A percentile compares a stretch with the other conserved stretches of the same genome.
These are phyloP conservation scores for Waltiozyma sp. DNA, from an alignment of 1,139 yeast species.

Conservation along the genomic window DNA sequence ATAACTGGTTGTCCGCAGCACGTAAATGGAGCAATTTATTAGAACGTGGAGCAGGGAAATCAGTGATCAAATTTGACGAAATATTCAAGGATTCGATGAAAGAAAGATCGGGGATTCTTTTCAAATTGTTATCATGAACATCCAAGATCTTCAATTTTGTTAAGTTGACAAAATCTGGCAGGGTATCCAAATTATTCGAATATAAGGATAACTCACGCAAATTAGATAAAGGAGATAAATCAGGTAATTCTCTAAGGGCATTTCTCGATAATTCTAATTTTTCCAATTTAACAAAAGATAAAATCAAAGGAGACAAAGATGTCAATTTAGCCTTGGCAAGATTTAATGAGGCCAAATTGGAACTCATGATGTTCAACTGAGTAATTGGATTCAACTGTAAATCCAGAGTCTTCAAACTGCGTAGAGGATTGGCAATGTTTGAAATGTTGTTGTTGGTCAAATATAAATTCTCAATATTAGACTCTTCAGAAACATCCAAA, in stretches of 20 bases:
- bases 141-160: conserved; percentile 59
- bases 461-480: conserved; percentile 60
- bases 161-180: conserved; percentile 65
- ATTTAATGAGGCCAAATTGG: conserved; percentile 60
- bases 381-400: conserved; percentile 76
- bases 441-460: conserved; percentile 74
- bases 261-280: conserved; percentile 72
- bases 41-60: conserved; percentile 25
- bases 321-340: conserved; percentile 77
- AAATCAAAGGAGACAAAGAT: conserved; percentile 54
- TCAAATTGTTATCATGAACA: conserved; percentile 77
- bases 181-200: conserved; percentile 59
- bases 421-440: conserved; percentile 52
- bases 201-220: conserved; percentile 60
- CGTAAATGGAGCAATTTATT: conserved; percentile 48
- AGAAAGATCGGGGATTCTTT: conserved; percentile 50
- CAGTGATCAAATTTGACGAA: conserved; percentile 60
- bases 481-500: conserved; percentile 44
- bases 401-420: conserved; percentile 42
- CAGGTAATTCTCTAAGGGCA: conserved; percentile 72
- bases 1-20: conserved; percentile 75
- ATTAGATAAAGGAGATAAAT: conserved; percentile 47
- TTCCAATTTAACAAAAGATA: conserved; percentile 58
- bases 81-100: conserved; percentile 60
- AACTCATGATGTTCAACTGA: conserved; percentile 39